A percentile compares a stretch with the other conserved stretches of the same genome.
Conservation (phyloP, 108 stramenopile genomes). For the Cyclotella kingstonii region DNA sequence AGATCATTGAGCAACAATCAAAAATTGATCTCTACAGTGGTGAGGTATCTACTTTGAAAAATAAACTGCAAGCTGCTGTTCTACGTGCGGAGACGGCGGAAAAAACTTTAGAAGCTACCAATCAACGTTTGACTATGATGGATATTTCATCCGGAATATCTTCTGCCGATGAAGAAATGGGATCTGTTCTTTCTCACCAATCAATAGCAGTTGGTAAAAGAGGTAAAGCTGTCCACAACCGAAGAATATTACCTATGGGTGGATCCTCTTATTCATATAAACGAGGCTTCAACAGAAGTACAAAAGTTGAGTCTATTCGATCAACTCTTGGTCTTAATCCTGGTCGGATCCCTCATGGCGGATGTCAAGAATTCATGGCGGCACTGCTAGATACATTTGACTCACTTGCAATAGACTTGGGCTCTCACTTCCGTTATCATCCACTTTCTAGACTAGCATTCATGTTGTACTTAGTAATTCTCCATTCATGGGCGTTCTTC, state of each 20-base stretch:
- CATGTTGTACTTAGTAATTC: conserved; percentile 65
- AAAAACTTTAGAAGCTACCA: conserved; percentile 43
- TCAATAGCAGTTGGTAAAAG: not conserved
- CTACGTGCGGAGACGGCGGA: conserved; percentile 62
- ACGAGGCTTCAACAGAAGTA: conserved; percentile 12
- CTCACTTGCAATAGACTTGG: conserved; percentile 64
- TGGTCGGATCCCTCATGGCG: conserved; percentile 48
- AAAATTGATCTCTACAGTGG: conserved; percentile 50
- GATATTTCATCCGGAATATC: conserved; percentile 34
- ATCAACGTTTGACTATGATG: conserved; percentile 36
- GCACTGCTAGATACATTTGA: conserved; percentile 72
- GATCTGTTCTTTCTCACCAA: too few relatives aligned
- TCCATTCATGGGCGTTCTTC: conserved; percentile 83
- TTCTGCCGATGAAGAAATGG: conserved; percentile 44
- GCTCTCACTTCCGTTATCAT: conserved; percentile 68
- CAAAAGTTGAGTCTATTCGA: conserved; percentile 58
- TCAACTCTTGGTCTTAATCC: conserved; percentile 64
- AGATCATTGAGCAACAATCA: conserved; percentile 63
- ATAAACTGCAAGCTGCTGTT: conserved; percentile 60
- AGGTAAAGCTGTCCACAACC: conserved; percentile 6
- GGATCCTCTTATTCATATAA: conserved; percentile 1
- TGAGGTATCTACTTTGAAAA: conserved; percentile 64
- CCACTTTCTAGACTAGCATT: conserved; percentile 73
- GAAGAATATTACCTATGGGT: conserved; percentile 13
- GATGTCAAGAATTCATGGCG: conserved; percentile 61